These are phyloP conservation scores for Eucalyptus cladocalyx DNA, from an alignment of 345 rosid genomes.

Conservation along the genomic window DNA sequence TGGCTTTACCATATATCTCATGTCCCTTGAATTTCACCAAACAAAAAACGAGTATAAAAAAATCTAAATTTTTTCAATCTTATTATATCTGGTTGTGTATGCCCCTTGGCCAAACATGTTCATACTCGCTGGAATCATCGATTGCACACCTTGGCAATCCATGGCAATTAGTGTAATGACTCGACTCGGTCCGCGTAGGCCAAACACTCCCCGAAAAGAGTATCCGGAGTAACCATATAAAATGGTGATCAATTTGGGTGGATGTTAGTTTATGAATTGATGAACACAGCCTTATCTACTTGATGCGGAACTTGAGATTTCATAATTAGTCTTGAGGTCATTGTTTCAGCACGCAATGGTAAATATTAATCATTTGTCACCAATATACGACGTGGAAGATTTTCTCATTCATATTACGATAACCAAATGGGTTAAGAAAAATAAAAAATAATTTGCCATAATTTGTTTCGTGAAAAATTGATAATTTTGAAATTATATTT, in stretches of 20 bases:
- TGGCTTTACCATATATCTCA: neutral
- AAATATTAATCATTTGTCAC: neutral
- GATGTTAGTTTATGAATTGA: neutral
- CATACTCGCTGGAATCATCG: neutral
- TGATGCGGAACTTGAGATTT: neutral
- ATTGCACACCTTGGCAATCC: neutral
- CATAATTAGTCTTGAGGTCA: neutral
- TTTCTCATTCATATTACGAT: neutral
- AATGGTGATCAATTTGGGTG: neutral
- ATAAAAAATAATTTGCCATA: neutral
- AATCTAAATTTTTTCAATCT: no score
- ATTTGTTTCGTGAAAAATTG: neutral
- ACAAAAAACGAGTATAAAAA: no score
- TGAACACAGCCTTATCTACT: neutral
- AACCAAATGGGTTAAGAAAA: neutral
- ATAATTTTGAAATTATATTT: neutral
- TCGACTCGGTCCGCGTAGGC: fast-evolving
- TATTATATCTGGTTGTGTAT: no score
- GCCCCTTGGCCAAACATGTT: no score
- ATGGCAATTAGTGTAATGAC: neutral
- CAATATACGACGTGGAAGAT: fast-evolving
- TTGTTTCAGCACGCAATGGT: neutral
- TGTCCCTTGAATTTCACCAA: no score
- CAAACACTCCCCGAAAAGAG: neutral
- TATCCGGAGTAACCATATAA: neutral